Base-by-base conservation (phyloP, 73 alveolate species). In the Uronychia binucleata region DNA sequence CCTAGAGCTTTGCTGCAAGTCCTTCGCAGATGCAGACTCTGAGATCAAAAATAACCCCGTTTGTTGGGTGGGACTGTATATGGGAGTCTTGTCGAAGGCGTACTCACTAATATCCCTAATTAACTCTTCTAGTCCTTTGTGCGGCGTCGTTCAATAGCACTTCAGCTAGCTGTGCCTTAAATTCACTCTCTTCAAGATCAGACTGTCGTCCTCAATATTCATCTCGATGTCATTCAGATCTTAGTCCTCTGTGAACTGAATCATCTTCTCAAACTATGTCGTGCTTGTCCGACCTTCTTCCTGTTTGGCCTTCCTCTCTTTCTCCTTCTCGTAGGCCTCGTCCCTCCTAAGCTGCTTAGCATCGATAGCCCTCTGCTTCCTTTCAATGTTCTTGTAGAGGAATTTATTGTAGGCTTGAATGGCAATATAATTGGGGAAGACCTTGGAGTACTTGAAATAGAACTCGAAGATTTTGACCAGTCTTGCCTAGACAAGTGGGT, bases 311-410 rank as follows among this genome's bases (percentile, higher is more conserved):
- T 19, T 46, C 67, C 19, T 46, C 67, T 46, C 19, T 46, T 46
- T 46, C 67, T 46, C 19, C 19, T 46, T 5, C 19, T 46, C 19
- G n/a, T 46, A 46, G 19, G n/a, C 19, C 67, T 46, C 19, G n/a
- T 30, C 74, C 30, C 59, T 27, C 8, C 75, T 81, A 1, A 27
- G 11, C 57, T 81, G 30, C 31, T 59, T 33, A 0, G 81, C 88
- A 26, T 92, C 95, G 28, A 92, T 92, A 89, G 85, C 80, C 81
- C 92, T 88, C 79, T 92, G 97, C 77, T 92, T 92, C 84, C 92
- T 88, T 80, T 93, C 84, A 59, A 92, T 92, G 79, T 92, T 92
- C 26, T 91, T 85, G 87, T 92, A 92, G 86, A 92, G 85, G 83
- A 84, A 86, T 8, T 58, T 30, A 80, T 88, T 81, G 75, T 81